Percentiles rank a stretch among this genome's conserved stretches.
Conservation (phyloP, 2,329 filamentous ascomycete genomes). For the Exophiala xenobiotica region DNA sequence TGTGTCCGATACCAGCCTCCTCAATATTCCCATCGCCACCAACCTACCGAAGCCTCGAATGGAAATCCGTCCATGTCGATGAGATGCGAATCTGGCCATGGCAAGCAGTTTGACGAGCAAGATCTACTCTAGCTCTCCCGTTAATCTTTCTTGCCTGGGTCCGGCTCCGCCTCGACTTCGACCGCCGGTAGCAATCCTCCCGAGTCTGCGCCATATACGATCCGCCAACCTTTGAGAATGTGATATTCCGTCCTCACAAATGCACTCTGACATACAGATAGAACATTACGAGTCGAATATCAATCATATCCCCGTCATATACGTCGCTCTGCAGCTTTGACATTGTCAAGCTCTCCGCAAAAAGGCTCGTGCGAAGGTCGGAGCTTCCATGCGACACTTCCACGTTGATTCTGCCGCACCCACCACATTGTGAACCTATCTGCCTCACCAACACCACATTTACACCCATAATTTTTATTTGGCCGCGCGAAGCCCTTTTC, state of each 20-base stretch:
- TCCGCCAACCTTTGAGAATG: neutral
- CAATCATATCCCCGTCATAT: neutral
- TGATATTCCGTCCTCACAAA: neutral
- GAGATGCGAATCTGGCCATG: conserved; percentile 13
- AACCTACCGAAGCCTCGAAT: neutral
- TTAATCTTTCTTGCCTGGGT: conserved; percentile 2
- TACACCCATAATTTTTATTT: neutral
- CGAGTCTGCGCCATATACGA: conserved; percentile 8
- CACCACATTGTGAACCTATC: conserved; percentile 13
- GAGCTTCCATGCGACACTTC: conserved; percentile 4
- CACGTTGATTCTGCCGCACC: conserved; percentile 10
- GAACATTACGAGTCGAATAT: neutral
- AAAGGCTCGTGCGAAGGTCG: conserved; percentile 10
- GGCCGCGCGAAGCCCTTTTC: neutral
- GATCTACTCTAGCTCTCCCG: conserved; percentile 8
- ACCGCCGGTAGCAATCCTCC: conserved; percentile 11
- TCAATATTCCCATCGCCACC: neutral
- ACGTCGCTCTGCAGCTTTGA: conserved; percentile 8
- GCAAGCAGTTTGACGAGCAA: conserved; percentile 9
- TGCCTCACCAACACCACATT: conserved; percentile 8
- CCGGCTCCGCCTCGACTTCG: conserved; percentile 2
- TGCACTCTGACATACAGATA: neutral
- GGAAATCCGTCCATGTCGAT: conserved; percentile 1
- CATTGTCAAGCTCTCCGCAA: conserved; percentile 1
- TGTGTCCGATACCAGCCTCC: conserved; percentile 6